Percentiles rank a stretch among this genome's conserved stretches.
These are phyloP conservation scores for Colletotrichum sp. DNA, from an alignment of 2,329 filamentous ascomycete species.

Conservation along the genomic window DNA sequence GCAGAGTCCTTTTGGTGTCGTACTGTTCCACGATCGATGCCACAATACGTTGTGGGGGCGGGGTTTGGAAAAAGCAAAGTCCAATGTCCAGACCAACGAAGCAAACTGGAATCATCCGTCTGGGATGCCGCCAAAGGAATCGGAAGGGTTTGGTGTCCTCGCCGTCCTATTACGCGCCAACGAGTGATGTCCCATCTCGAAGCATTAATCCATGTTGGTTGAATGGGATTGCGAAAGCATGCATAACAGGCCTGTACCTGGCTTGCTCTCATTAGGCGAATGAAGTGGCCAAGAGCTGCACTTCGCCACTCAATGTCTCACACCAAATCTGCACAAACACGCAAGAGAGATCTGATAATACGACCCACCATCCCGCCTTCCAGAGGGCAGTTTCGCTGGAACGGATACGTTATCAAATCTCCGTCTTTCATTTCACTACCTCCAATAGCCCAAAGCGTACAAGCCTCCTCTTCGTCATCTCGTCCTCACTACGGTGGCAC, in stretches of 20 bases:
- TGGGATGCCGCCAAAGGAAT: neutral
- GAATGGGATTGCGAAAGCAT: neutral
- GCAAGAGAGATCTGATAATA: neutral
- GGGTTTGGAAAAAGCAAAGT: neutral
- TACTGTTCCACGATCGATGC: neutral
- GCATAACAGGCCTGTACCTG: neutral
- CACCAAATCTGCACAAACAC: conserved; percentile 24
- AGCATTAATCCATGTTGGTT: neutral
- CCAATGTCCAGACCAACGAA: neutral
- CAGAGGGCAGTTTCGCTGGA: neutral
- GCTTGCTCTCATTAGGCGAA: neutral
- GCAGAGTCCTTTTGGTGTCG: neutral
- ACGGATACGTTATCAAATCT: neutral
- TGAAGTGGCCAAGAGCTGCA: conserved; percentile 13
- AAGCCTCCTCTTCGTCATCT: neutral
- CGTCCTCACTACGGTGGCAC: neutral
- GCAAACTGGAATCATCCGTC: neutral
- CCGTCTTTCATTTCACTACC: neutral
- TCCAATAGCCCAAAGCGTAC: neutral
- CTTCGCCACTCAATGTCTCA: neutral
- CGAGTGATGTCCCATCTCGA: neutral
- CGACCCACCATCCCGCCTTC: neutral
- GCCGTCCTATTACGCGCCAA: neutral
- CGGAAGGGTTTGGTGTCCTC: neutral
- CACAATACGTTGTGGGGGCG: neutral